Conservation (phyloP, 768 basidiomycete genomes). For the Filobasidium wieringae region DNA sequence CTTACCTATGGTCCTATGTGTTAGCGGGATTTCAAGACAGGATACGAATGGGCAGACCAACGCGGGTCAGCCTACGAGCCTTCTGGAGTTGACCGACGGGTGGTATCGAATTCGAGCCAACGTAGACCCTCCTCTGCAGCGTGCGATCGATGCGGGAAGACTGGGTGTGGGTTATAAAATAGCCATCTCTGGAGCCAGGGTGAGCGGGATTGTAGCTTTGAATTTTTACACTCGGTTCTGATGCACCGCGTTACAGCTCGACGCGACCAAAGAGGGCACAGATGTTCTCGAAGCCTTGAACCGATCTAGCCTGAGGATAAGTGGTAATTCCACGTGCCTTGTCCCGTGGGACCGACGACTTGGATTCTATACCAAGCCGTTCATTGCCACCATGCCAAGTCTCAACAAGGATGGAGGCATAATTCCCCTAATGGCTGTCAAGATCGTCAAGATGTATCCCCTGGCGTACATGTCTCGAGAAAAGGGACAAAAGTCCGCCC, state of each 20-base stretch:
- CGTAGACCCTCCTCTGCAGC: constrained; percentile 59
- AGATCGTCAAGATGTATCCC: constrained; percentile 61
- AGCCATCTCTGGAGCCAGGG: constrained; percentile 64
- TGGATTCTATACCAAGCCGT: constrained; percentile 57
- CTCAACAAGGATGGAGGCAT: constrained; percentile 70
- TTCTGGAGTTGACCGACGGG: constrained; percentile 88
- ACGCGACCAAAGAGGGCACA: constrained; percentile 59
- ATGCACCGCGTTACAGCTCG: constrained; percentile 44
- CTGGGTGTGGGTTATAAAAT: constrained; percentile 74
- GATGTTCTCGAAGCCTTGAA: constrained; percentile 74
- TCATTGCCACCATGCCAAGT: constrained; percentile 64
- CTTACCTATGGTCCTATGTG: constrained; percentile 70
- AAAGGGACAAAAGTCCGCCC: constrained; percentile 48
- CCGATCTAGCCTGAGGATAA: constrained; percentile 53
- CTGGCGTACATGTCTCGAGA: constrained; percentile 68
- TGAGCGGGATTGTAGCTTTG: constrained; percentile 39
- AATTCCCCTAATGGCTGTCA: constrained; percentile 61
- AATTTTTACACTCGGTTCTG: neutral
- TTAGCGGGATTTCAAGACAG: constrained; percentile 53
- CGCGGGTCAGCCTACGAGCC: constrained; percentile 41
- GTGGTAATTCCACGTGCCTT: constrained; percentile 75
- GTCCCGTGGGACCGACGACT: constrained; percentile 80
- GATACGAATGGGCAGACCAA: constrained; percentile 19
- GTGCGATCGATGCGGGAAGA: constrained; percentile 55
- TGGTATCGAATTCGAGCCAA: constrained; percentile 81